Evolutionary conservation across 2,329 filamentous ascomycete species (phyloP).

Genomic region (Xylaria sp.): DNA sequence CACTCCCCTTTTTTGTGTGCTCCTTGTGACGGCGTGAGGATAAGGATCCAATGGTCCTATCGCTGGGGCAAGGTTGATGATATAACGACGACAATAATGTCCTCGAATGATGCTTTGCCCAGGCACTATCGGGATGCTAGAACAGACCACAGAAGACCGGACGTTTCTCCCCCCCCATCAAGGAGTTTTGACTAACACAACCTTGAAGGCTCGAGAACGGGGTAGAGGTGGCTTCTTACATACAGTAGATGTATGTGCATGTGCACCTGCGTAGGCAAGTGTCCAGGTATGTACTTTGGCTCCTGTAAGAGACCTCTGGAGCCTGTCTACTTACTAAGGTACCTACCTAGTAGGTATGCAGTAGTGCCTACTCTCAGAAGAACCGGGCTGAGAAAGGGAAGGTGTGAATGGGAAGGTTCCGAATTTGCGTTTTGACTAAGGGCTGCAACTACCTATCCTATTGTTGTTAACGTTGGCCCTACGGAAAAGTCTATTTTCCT

Average conservation of each 20-base stretch:
- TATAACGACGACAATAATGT: neutral
- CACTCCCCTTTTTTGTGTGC: constrained; percentile 1
- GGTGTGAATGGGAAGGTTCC: constrained; percentile 3
- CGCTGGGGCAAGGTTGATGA: neutral
- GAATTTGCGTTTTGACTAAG: constrained; percentile 25
- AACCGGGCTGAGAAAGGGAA: neutral
- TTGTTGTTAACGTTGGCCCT: constrained; percentile 28
- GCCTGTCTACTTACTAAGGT: neutral
- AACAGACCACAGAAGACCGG: neutral
- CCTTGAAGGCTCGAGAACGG: too few species aligned
- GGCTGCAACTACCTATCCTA: constrained; percentile 7
- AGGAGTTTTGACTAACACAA: neutral
- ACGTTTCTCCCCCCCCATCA: neutral
- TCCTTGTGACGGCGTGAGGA: neutral
- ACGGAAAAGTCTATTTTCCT: constrained; percentile 25
- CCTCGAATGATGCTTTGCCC: neutral
- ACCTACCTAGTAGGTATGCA: too few species aligned
- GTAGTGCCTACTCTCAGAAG: constrained; percentile 5
- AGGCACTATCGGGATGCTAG: neutral
- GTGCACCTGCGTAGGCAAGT: too few species aligned
- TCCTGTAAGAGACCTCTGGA: neutral
- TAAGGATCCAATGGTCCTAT: neutral
- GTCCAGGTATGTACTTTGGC: neutral
- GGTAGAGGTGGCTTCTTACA: too few species aligned
- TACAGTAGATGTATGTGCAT: too few species aligned